Base-by-base conservation (phyloP, 1,284 basidiomycete genomes). In the Rhodotorula sp. region DNA sequence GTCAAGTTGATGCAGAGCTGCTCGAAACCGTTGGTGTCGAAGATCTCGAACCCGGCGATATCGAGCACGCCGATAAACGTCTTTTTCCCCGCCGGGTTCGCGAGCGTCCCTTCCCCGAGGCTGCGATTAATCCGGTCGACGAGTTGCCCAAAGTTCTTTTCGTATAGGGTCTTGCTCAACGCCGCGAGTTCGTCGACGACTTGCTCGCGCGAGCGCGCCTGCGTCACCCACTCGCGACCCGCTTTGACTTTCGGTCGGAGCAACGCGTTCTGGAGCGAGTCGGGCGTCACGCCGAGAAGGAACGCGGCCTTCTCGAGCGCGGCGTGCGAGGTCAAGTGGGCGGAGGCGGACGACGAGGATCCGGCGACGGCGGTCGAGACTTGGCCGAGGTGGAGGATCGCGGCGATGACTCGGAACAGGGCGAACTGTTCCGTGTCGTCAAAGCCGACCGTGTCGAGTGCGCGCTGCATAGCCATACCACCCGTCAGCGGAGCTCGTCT, bases 1-100 rank as follows among this genome's bases (percentile, higher is more conserved):
- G 97, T 99, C 80, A 93, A 97, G 81, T 99, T 99, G 87, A 99
- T 99, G 78, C 97, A 88, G 34, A 99, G 87, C 82, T 99, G 97
- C 80, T 99, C 97, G 81, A 99, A 99, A 20, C 90, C 75, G 75
- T 84, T 84, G 68, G 80, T 80, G 81, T 84, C 83, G 72, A 87
- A 83, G 79, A 99, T 99, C 82, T 99, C 97, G 83, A 99, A 99
- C 29, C 97, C 97, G 12, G 97, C 97, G 70, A 99, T 99, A 87
- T 99, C 97, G 47, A 99, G 87, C 5, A 99, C 97, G 58, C 97
- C 97, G 73, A 99, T 99, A 81, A 98, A 99, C 3, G 92, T 94
- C 49, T 92, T 90, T 82, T 97, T 97, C 97, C 95, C 3, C 98
- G 86, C 2, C 95, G 94, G 62, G 87, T 31, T 64, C 57, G 31